phyloP scores from a whole-genome alignment of 2,329 filamentous ascomycete species.

The Coniochaeta hoffmannii region DNA sequence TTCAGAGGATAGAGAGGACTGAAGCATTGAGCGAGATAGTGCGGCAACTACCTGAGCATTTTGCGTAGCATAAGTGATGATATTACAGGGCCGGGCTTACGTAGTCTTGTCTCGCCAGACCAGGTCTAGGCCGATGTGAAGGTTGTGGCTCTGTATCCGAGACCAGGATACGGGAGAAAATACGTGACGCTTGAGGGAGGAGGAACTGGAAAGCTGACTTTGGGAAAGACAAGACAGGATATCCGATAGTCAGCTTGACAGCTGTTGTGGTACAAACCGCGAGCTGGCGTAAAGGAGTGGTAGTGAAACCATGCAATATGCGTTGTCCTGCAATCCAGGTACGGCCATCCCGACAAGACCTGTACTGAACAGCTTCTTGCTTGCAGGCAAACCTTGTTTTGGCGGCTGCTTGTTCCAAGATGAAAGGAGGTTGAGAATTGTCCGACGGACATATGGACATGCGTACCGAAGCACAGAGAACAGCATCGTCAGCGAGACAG shows the following conservation, averaged over 20 bases:
- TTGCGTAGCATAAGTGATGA: neutral
- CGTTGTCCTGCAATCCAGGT: conserved; percentile 7
- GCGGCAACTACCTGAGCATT: too few species aligned
- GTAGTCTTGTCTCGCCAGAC: too few species aligned
- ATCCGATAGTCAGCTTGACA: too few species aligned
- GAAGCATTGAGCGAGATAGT: too few species aligned
- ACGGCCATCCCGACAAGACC: neutral
- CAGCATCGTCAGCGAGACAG: neutral
- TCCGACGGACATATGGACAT: neutral
- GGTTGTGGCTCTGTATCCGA: too few species aligned
- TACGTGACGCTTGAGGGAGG: too few species aligned
- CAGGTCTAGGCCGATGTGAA: too few species aligned
- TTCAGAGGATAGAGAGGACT: too few species aligned
- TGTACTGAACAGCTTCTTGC: neutral
- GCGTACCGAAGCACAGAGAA: neutral
- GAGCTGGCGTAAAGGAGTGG: conserved; percentile 6
- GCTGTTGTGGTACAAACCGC: neutral
- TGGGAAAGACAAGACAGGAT: too few species aligned
- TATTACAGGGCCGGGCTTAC: neutral
- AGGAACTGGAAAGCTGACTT: too few species aligned
- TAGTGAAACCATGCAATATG: conserved; percentile 16
- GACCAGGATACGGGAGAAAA: too few species aligned
- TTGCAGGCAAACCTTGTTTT: neutral
- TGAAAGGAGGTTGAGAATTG: neutral
- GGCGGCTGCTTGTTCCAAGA: neutral